Evolutionary conservation across 305 asterid species (phyloP).

Genomic region (Fraxinus sp.): DNA sequence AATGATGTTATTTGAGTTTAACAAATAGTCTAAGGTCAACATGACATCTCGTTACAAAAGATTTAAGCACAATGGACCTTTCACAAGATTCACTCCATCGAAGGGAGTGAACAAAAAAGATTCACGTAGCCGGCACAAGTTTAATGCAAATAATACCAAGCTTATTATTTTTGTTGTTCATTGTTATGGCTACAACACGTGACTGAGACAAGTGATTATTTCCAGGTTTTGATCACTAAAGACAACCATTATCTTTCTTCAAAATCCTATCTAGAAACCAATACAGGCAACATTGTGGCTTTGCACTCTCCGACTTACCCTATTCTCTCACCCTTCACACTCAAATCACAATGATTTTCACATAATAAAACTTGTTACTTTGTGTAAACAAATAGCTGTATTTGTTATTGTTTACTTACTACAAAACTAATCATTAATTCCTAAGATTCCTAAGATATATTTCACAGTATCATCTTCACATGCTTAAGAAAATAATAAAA

Average conservation of each 20-base stretch:
- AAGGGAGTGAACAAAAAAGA: background rate
- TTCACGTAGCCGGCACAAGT: background rate
- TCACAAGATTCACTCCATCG: background rate
- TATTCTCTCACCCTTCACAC: background rate
- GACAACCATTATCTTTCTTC: conserved; percentile 10
- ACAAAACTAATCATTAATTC: background rate
- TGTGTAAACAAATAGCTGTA: conserved; percentile 7
- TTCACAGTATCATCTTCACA: background rate
- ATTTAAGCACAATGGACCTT: background rate
- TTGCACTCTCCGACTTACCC: background rate
- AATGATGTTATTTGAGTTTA: background rate
- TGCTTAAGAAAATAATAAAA: conserved; percentile 1
- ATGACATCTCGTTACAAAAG: background rate
- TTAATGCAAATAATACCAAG: background rate
- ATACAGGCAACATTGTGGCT: conserved; percentile 4
- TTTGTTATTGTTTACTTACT: background rate
- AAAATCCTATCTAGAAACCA: conserved; percentile 6
- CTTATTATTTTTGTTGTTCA: background rate
- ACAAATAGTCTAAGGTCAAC: background rate
- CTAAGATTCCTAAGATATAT: background rate
- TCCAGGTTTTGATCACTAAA: conserved; percentile 3
- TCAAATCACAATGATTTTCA: background rate
- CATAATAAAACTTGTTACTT: conserved; percentile 9
- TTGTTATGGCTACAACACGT: background rate
- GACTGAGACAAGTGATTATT: background rate